Conservation (phyloP, 257 asterid genomes). For the Solanum lignicaule region DNA sequence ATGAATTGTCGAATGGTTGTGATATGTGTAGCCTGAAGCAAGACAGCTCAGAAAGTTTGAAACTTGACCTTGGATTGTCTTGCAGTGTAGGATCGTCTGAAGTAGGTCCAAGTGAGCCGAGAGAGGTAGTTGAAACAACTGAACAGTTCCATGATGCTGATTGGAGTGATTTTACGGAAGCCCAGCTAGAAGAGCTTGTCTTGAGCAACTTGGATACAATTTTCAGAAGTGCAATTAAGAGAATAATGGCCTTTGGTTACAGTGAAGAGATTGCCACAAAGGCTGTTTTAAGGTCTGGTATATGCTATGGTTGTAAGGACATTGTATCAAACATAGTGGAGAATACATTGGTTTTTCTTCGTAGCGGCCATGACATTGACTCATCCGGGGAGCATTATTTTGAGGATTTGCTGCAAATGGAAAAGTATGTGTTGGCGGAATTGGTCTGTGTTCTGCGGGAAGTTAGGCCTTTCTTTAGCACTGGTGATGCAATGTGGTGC, state of each 20-base stretch:
- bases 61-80: constrained; percentile 78
- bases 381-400: constrained; percentile 56
- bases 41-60: constrained; percentile 42
- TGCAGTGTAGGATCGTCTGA: constrained; percentile 45
- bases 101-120: constrained; percentile 24
- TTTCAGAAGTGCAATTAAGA: constrained; percentile 79
- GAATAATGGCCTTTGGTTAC: constrained; percentile 59
- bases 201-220: constrained; percentile 66
- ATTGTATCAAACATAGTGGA: constrained; percentile 87
- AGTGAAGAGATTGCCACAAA: constrained; percentile 57
- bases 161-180: constrained; percentile 87
- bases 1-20: constrained; percentile 33
- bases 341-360: constrained; percentile 63
- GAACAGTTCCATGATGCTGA: constrained; percentile 65
- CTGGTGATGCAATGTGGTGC: constrained; percentile 99
- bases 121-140: constrained; percentile 41
- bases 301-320: constrained; percentile 92
- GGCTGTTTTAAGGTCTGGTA: constrained; percentile 80
- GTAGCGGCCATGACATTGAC: constrained; percentile 52
- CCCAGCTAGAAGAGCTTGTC: constrained; percentile 80
- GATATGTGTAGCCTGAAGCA: constrained; percentile 48
- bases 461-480: constrained; percentile 83
- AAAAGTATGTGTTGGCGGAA: constrained; percentile 82
- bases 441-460: constrained; percentile 79
- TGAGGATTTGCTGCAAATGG: constrained; percentile 78